A percentile compares a stretch with the other conserved stretches of the same genome.
These are phyloP conservation scores for Ascochyta koolunga DNA, from an alignment of 2,329 filamentous ascomycete genomes.

Conservation along the genomic window DNA sequence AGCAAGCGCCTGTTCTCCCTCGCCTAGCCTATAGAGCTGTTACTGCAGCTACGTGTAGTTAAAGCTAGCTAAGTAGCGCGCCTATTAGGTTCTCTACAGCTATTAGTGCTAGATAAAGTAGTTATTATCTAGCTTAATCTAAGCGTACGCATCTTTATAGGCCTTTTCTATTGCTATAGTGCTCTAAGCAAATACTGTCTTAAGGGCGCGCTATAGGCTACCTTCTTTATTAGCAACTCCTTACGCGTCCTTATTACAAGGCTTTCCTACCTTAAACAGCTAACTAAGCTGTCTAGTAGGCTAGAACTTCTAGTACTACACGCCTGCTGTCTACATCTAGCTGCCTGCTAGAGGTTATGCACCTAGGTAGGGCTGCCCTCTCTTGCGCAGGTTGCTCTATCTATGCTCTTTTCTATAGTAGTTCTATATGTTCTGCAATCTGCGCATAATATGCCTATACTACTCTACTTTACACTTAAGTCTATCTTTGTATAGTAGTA, in stretches of 20 bases:
- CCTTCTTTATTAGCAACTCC: background rate
- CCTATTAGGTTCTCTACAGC: background rate
- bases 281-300: background rate
- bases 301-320: slow-evolving; percentile 1
- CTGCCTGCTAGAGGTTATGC: background rate
- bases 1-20: background rate
- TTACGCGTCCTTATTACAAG: background rate
- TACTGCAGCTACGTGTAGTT: background rate
- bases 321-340: background rate
- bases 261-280: background rate
- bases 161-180: background rate
- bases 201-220: background rate
- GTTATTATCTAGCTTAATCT: slow-evolving; percentile 5
- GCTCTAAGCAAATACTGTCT: background rate
- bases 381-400: background rate
- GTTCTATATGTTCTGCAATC: background rate
- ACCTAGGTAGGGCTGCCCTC: background rate
- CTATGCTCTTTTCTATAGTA: background rate
- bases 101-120: background rate
- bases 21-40: background rate
- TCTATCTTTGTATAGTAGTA: background rate
- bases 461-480: slow-evolving; percentile 1
- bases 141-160: background rate
- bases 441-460: background rate
- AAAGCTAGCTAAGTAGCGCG: background rate